A percentile compares a stretch with the other conserved stretches of the same genome.
phyloP scores from a whole-genome alignment of 805 yeast species.

The Pichia ethanolica region DNA sequence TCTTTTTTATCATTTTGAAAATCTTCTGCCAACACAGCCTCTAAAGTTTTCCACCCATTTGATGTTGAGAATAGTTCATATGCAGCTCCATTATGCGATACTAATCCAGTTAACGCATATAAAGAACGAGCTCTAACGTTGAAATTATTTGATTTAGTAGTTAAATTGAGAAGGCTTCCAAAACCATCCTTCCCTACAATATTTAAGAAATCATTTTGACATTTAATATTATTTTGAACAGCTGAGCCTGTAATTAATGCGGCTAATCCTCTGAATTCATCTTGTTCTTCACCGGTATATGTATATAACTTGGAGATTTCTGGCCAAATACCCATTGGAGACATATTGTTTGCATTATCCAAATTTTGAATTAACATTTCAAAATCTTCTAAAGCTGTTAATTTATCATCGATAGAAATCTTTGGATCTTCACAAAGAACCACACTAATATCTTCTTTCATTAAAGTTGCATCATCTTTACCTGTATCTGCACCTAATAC shows the following conservation, averaged over 20 bases:
- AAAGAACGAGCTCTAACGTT: conserved; percentile 54
- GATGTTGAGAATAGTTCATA: conserved; percentile 45
- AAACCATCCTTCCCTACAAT: conserved; percentile 38
- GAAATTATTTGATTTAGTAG: conserved; percentile 13
- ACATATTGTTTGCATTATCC: conserved; percentile 91
- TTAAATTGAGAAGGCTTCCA: conserved; percentile 34
- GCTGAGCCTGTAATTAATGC: conserved; percentile 65
- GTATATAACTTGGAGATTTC: conserved; percentile 40
- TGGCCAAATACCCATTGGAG: conserved; percentile 72
- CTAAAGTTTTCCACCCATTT: conserved; percentile 58
- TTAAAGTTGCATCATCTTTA: conserved; percentile 82
- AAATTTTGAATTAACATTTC: conserved; percentile 90
- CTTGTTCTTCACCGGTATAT: conserved; percentile 39
- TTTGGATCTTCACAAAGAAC: conserved; percentile 42
- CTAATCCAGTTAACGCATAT: conserved; percentile 67
- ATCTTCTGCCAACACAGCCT: conserved; percentile 16
- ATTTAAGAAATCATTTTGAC: conserved; percentile 61
- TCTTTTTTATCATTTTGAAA: conserved; percentile 5
- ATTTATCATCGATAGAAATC: conserved; percentile 53
- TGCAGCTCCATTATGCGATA: conserved; percentile 60
- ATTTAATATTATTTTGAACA: conserved; percentile 77
- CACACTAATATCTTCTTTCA: conserved; percentile 68
- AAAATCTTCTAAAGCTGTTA: conserved; percentile 79
- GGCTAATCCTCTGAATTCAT: conserved; percentile 47
- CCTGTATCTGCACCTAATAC: conserved; percentile 52